Conservation (phyloP, 2,329 filamentous ascomycete species). For the Colletotrichum lentis region DNA sequence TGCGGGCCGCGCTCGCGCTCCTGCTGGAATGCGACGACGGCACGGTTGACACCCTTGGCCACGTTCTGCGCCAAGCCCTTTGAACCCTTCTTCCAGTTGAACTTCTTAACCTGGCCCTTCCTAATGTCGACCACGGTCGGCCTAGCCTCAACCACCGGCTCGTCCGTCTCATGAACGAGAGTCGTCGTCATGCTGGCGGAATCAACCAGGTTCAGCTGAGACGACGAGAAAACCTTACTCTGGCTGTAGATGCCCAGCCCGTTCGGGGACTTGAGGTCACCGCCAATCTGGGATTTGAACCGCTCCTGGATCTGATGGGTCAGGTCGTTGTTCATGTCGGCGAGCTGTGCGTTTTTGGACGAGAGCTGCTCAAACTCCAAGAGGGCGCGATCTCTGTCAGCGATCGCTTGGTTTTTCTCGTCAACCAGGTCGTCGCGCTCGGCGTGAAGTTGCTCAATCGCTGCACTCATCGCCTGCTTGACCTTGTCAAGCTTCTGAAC, state of each 20-base stretch:
- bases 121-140: conserved; percentile 96
- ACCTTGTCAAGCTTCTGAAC: conserved; percentile 76
- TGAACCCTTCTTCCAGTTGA: conserved; percentile 98
- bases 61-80: conserved; percentile 95
- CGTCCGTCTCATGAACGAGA: conserved; percentile 70
- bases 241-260: conserved; percentile 67
- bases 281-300: conserved; percentile 79
- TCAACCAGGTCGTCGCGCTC: conserved; percentile 85
- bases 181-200: conserved; percentile 64
- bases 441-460: conserved; percentile 67
- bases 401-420: conserved; percentile 82
- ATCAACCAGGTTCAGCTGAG: conserved; percentile 60
- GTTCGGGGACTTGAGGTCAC: conserved; percentile 58
- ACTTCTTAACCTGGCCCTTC: conserved; percentile 93
- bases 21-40: conserved; percentile 77
- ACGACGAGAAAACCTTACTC: conserved; percentile 59
- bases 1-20: conserved; percentile 64
- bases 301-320: conserved; percentile 93
- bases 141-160: conserved; percentile 72
- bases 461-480: conserved; percentile 65
- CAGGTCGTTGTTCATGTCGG: conserved; percentile 94
- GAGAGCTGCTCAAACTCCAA: conserved; percentile 96
- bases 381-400: conserved; percentile 90
- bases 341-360: conserved; percentile 91
- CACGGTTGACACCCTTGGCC: conserved; percentile 91